Base-by-base conservation (phyloP, 805 yeast species). In the Saccharomycopsis sp. region DNA sequence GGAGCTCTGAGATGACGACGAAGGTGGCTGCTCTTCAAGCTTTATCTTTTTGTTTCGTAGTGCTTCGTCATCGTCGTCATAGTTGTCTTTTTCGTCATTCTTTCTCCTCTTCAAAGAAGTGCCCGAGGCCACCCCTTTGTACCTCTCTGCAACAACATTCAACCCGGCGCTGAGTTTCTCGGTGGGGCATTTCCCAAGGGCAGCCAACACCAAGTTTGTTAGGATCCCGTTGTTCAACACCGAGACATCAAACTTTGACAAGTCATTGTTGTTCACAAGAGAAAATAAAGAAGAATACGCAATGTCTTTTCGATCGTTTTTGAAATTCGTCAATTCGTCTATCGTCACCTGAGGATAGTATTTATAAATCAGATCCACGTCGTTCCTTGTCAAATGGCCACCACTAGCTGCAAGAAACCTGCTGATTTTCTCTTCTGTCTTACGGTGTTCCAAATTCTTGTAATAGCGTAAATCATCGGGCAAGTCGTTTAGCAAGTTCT, bases 231-330 rank as follows among this genome's bases (percentile, higher is more conserved):
- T 71, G 4, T 92, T 80, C 5, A 92, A 62, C 7, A 73, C 62
- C 2, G 84, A 67, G 41, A 85, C 72, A 56, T 89, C 89, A 54
- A 85, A 80, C 29, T 69, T 68, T 23, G 75, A 69, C 43, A 84
- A 62, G 37, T 78, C 77, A 53, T 79, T 76, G 30, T 64, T 60
- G 30, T 73, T 76, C 10, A 81, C 77, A 44, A 89, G 67, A 20
- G 79, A 73, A 56, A 74, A 92, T 31, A 88, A 61, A 12, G 77
- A 64, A 38, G 79, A 71, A 56, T 79, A 84, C n/a, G 68, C 59
- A 40, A 60, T 59, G 43, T 61, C 56, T 43, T 60, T 57, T n/a
- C n/a, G n/a, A n/a, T n/a, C n/a, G 31, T 51, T 59, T 5, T 6
- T 6, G 12, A 21, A 20, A 18, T 33, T 18, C 10, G 30, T 5